Base-by-base conservation (phyloP, 1,284 basidiomycete genomes). In the Ceratobasidium sp. region DNA sequence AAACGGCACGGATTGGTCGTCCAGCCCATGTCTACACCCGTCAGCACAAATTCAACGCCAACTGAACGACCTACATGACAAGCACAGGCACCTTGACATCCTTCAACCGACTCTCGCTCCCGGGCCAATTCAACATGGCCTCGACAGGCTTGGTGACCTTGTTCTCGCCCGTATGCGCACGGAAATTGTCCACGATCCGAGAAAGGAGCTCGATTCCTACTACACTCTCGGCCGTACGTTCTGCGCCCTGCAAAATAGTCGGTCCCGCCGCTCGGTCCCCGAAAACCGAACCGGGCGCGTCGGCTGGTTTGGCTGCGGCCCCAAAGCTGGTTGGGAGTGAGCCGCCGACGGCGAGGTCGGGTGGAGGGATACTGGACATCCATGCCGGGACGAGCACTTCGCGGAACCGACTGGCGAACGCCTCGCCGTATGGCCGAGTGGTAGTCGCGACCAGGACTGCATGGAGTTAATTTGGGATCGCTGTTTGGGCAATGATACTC, bases 151-250 rank as follows among this genome's bases (percentile, higher is more conserved):
- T 38, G 27, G 22, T 17, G 34, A 52, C 49, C 25, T 52, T 52
- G 1, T 15, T 12, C 17, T 64, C 47, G 4, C 60, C 60, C 10
- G 17, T 29, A 42, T 64, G 60, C 20, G 47, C 31, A 2, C 60
- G 31, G 32, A 31, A 52, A 45, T 64, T 64, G n/a, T 64, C 60
- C 49, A 64, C 47, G n/a, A 64, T 52, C 34, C 35, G 20, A 20
- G 29, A 64, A n/a, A 52, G 31, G 13, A 52, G n/a, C n/a, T 64
- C 49, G 32, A 52, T 20, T 8, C 60, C 60, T 5, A 45, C 34
- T 47, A 27, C 60, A n/a, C 47, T 64, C 60, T 64, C 60, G 12
- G 32, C 34, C 10, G 47, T 64, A 5, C 60, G 49, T 25, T 52
- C 49, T 20, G 31, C 60, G 29, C 49, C 15, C 1, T 15, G 31